Percentiles rank a stretch among this genome's conserved stretches.
Evolutionary conservation across 2,329 filamentous ascomycete genomes (phyloP).

Genomic region (Trichoderma semiorbis): DNA sequence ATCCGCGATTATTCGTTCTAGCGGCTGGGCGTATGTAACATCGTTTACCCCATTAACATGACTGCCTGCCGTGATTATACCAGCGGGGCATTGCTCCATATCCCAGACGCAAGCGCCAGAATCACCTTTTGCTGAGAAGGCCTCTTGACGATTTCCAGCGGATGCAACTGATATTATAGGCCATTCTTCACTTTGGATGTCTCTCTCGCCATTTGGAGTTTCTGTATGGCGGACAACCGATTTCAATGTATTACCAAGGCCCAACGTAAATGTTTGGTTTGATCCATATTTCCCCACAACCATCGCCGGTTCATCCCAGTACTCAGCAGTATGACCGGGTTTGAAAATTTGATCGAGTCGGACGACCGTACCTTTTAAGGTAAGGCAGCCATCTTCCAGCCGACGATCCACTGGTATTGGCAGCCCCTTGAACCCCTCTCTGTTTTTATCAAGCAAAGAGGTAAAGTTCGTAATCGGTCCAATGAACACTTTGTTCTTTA

Average conservation of each 20-base stretch:
- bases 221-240: neutral
- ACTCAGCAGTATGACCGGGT: neutral
- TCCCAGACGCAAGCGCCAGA: slow-evolving; percentile 10
- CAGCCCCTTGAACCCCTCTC: too few species aligned
- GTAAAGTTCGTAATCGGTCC: too few species aligned
- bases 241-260: neutral
- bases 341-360: neutral
- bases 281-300: neutral
- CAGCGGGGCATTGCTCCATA: neutral
- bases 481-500: neutral
- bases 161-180: neutral
- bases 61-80: neutral
- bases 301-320: neutral
- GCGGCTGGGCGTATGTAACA: slow-evolving; percentile 8
- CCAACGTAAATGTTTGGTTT: neutral
- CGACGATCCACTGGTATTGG: too few species aligned
- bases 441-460: too few species aligned
- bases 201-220: neutral
- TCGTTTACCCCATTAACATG: neutral
- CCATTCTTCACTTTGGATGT: slow-evolving; percentile 10
- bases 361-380: neutral
- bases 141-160: neutral
- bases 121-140: neutral
- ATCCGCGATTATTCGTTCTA: neutral
- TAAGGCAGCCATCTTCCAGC: neutral